Evolutionary conservation across 1,284 basidiomycete species (phyloP), one percentile per base, ranked within the genome.

Genomic region (Leccinum pachyderme): DNA sequence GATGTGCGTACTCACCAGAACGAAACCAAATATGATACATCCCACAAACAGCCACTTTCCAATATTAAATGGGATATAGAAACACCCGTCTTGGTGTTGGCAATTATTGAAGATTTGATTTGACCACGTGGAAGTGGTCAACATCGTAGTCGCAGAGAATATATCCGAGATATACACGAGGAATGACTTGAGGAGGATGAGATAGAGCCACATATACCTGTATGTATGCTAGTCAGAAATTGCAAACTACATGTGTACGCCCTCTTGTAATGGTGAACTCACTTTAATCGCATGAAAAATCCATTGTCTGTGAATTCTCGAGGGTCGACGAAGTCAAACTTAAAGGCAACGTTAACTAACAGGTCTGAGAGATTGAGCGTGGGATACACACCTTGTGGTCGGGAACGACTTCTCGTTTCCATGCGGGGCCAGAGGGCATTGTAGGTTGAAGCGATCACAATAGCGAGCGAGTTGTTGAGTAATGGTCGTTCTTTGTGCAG

Each of bases 261-360:
- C 7, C 5, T 29, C n/a, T 9, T 46, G 45, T 29, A 18, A 24
- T 44, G 12, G 35, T 28, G 37, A 18, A 80, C 84, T 65, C 67
- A 95, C 91, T 91, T 92, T 66, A 93, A 72, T 47, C 95, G 87
- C 77, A 93, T 95, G 60, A 84, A 77, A 71, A 87, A 91, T 61
- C 90, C 85, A 74, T 89, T 90, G 74, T 93, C 88, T 59, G 86
- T 88, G 75, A 96, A 99, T 69, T 98, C 95, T 55, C 86, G 82
- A 28, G 89, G 89, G 72, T 98, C 93, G 71, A 99, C 84, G 71
- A 98, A 98, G 79, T 99, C 96, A 70, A 98, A 98, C 95, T 98
- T 27, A 48, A 44, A 55, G 47, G 53, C 39, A 28, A 45, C 25
- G 43, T 56, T 58, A 48, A 50, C 13, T 52, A 9, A 22, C 29